phyloP scores from a whole-genome alignment of 805 yeast species.

The Saccharomyces paradoxus region DNA sequence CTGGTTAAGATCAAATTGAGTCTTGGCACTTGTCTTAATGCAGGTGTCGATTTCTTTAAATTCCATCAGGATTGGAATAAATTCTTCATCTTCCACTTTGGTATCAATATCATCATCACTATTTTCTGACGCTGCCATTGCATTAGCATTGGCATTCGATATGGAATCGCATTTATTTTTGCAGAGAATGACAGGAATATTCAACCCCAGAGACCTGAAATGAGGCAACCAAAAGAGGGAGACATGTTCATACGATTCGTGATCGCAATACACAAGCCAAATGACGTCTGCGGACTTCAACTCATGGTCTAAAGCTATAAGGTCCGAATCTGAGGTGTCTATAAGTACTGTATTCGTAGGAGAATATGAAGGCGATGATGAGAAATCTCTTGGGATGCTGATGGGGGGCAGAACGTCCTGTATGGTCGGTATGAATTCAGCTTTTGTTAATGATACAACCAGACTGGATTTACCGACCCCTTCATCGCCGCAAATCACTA shows the following conservation, averaged over 20 bases:
- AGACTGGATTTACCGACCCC: conserved; percentile 80
- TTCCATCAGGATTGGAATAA: conserved; percentile 77
- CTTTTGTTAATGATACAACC: conserved; percentile 74
- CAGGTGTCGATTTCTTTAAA: conserved; percentile 93
- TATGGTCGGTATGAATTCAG: conserved; percentile 65
- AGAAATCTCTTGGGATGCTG: conserved; percentile 67
- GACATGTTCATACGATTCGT: conserved; percentile 87
- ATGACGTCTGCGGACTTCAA: conserved; percentile 82
- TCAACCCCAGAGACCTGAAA: conserved; percentile 87
- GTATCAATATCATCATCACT: conserved; percentile 28
- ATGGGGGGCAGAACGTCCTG: conserved; percentile 78
- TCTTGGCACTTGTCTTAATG: conserved; percentile 77
- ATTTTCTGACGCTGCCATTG: neutral
- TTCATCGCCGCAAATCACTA: conserved; percentile 92
- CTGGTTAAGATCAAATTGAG: conserved; percentile 78
- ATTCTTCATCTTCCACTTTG: conserved; percentile 61
- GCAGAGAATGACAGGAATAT: conserved; percentile 84
- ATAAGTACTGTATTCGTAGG: conserved; percentile 62
- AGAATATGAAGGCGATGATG: conserved; percentile 45
- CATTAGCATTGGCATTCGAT: conserved; percentile 5
- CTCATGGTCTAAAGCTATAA: conserved; percentile 54
- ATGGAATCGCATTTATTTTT: conserved; percentile 65
- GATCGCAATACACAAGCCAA: conserved; percentile 91
- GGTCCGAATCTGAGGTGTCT: conserved; percentile 71
- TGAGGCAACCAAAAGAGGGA: conserved; percentile 91